Evolutionary conservation across 73 alveolate species (phyloP).

Genomic region (Breviolum minutum): DNA sequence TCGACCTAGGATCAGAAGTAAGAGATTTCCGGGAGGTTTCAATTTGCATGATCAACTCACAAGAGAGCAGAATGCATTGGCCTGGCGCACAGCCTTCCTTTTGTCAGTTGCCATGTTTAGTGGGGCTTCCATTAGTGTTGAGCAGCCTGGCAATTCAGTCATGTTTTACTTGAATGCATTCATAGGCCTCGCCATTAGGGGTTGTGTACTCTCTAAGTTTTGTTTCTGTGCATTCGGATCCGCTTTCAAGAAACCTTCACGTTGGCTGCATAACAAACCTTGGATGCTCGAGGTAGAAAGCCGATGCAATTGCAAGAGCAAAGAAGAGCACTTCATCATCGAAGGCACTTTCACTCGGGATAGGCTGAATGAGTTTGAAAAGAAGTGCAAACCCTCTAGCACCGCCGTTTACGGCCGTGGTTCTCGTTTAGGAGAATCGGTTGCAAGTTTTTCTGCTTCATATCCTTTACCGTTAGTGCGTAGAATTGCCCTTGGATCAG

Average conservation of each 20-base stretch:
- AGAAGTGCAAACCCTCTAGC: not conserved
- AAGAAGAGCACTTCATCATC: not conserved
- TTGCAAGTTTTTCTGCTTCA: not conserved
- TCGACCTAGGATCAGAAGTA: not conserved
- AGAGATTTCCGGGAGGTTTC: not conserved
- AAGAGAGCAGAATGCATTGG: not conserved
- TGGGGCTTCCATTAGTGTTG: not conserved
- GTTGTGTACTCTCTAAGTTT: not conserved
- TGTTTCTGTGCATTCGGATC: not conserved
- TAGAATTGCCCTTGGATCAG: not conserved
- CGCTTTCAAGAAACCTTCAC: not conserved
- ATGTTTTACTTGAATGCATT: not conserved
- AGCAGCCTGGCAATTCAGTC: constrained; percentile 24
- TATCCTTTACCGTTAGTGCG: not conserved
- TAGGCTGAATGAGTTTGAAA: not conserved
- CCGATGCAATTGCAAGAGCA: not conserved
- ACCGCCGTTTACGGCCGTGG: not conserved
- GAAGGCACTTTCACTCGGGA: not conserved
- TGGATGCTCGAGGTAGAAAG: not conserved
- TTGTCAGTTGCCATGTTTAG: not conserved
- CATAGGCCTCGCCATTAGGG: not conserved
- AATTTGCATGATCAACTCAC: not conserved
- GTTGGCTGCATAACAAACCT: not conserved
- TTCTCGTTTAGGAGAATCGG: not conserved
- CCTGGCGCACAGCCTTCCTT: not conserved